Evolutionary conservation across 2,329 filamentous ascomycete species (phyloP).

Genomic region (Grosmannia penicillata): DNA sequence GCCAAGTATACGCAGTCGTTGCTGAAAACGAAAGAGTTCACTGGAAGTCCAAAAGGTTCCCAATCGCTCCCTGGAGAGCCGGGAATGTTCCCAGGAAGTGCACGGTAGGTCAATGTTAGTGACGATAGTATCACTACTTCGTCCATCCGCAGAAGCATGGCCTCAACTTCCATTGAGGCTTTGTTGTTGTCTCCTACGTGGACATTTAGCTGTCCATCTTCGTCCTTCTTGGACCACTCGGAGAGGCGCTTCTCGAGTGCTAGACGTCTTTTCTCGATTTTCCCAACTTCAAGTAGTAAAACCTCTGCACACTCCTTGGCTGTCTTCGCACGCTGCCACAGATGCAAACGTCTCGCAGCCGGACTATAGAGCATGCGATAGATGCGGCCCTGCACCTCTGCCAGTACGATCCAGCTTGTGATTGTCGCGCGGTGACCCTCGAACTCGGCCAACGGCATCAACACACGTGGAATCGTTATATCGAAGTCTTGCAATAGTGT

Average conservation of each 20-base stretch:
- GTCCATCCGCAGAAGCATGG: conserved; percentile 28
- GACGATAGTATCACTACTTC: conserved; percentile 32
- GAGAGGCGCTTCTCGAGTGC: background rate
- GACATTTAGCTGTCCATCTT: background rate
- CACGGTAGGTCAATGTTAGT: conserved; percentile 35
- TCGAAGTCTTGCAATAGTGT: conserved; percentile 43
- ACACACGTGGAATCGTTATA: conserved; percentile 26
- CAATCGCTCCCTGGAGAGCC: too few species aligned
- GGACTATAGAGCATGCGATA: conserved; percentile 43
- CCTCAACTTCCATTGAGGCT: conserved; percentile 2
- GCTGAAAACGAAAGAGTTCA: conserved; percentile 6
- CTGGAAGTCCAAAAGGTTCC: conserved; percentile 1
- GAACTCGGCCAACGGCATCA: conserved; percentile 13
- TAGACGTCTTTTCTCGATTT: background rate
- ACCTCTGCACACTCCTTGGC: conserved; percentile 24
- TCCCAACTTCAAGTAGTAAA: conserved; percentile 14
- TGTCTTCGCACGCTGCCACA: conserved; percentile 22
- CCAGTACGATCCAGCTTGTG: conserved; percentile 37
- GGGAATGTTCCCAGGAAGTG: too few species aligned
- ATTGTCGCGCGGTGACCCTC: conserved; percentile 33
- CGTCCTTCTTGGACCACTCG: background rate
- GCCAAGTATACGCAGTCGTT: conserved; percentile 33
- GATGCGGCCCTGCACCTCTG: conserved; percentile 41
- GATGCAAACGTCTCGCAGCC: conserved; percentile 20
- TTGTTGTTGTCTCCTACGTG: background rate